These are phyloP conservation scores for Pythium phragmiticola DNA, from an alignment of 352 stramenopile species.

Conservation along the genomic window DNA sequence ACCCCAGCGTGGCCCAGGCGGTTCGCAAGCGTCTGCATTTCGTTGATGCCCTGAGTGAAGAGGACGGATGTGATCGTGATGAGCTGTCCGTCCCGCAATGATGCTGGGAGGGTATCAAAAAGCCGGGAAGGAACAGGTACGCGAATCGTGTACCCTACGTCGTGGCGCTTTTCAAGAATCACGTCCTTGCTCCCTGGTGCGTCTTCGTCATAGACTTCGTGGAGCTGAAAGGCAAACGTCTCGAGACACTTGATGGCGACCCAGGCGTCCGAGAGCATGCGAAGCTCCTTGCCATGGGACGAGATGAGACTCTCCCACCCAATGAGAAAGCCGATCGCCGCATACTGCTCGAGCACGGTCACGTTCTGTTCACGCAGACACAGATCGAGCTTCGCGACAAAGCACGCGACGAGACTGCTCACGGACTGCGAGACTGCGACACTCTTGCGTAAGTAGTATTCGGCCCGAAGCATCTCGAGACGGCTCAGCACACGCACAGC, in stretches of 20 bases:
- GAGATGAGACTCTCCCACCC: conserved; percentile 95
- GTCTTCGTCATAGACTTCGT: conserved; percentile 19
- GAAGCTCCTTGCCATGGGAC: conserved; percentile 93
- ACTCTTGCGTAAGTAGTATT: conserved; percentile 85
- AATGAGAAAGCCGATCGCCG: conserved; percentile 83
- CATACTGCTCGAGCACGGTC: conserved; percentile 69
- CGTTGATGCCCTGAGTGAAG: conserved; percentile 92
- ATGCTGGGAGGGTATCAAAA: conserved; percentile 53
- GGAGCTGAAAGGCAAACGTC: conserved; percentile 81
- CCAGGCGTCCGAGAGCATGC: conserved; percentile 93
- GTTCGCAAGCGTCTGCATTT: conserved; percentile 93
- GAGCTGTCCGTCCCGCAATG: conserved; percentile 49
- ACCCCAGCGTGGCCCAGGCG: conserved; percentile 79
- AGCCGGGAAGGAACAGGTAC: conserved; percentile 39
- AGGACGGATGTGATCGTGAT: conserved; percentile 77
- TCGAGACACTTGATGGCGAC: conserved; percentile 88
- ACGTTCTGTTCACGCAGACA: conserved; percentile 60
- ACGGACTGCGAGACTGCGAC: conserved; percentile 83
- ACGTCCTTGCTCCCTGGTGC: conserved; percentile 33
- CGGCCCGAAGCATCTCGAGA: conserved; percentile 69
- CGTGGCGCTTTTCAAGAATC: conserved; percentile 58
- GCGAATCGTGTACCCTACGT: conserved; percentile 66
- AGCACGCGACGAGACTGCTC: conserved; percentile 78
- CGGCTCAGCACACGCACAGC: conserved; percentile 61
- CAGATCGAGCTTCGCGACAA: conserved; percentile 75